A percentile compares a stretch with the other conserved stretches of the same genome.
Evolutionary conservation across 331 rosid genomes (phyloP).

Genomic region (Dryas integrifolia): DNA sequence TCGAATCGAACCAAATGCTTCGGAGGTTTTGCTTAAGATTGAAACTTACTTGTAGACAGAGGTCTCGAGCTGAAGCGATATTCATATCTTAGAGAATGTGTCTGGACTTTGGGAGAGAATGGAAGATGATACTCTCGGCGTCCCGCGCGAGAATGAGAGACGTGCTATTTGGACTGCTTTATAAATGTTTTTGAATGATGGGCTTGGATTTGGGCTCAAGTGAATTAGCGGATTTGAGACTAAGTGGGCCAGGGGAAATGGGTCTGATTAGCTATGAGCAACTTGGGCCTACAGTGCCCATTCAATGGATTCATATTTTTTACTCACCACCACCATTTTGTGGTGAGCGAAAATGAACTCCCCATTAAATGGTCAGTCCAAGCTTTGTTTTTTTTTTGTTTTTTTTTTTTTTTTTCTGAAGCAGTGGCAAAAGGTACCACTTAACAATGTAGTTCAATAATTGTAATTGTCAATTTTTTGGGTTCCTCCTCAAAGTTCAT

Average conservation of each 20-base stretch:
- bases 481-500: too few species aligned
- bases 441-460: too few species aligned
- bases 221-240: not conserved
- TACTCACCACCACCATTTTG: too few species aligned
- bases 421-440: too few species aligned
- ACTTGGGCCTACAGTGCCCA: too few species aligned
- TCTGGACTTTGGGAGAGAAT: conserved; percentile 7
- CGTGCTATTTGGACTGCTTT: not conserved
- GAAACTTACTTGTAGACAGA: conserved; percentile 57
- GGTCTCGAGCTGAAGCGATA: conserved; percentile 42
- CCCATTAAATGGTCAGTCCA: too few species aligned
- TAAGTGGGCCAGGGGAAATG: not conserved
- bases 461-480: too few species aligned
- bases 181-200: not conserved
- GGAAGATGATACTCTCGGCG: conserved; percentile 22
- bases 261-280: too few species aligned
- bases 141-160: not conserved
- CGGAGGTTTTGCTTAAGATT: not conserved
- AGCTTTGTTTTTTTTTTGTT: too few species aligned
- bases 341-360: too few species aligned
- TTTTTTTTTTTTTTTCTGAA: too few species aligned
- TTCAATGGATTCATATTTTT: too few species aligned
- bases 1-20: not conserved
- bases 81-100: conserved; percentile 37
- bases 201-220: not conserved